Evolutionary conservation across 495 filamentous ascomycete species (phyloP).

Genomic region (Hyphodiscus hymeniophilus): DNA sequence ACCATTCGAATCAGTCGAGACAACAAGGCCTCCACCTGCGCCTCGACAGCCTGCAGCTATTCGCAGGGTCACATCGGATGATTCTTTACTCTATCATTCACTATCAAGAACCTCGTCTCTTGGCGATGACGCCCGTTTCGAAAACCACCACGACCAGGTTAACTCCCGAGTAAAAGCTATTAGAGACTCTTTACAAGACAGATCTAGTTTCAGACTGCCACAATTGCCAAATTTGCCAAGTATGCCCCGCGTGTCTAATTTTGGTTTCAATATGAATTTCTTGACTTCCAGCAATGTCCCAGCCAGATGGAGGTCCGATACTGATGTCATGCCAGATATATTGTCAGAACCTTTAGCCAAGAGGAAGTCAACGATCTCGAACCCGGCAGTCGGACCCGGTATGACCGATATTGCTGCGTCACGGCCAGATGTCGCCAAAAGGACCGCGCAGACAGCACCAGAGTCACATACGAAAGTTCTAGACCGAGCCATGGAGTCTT

Average conservation of each 20-base stretch:
- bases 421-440: background rate
- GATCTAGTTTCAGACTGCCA: constrained; percentile 59
- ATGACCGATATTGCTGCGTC: background rate
- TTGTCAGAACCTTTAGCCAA: constrained; percentile 6
- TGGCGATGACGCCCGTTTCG: constrained; percentile 79
- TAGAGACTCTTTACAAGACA: constrained; percentile 75
- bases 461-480: constrained; percentile 28
- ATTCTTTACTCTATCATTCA: constrained; percentile 59
- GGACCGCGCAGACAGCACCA: background rate
- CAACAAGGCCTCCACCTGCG: constrained; percentile 4
- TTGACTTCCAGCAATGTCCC: constrained; percentile 17
- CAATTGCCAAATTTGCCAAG: constrained; percentile 45
- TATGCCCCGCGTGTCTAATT: constrained; percentile 31
- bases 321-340: constrained; percentile 30
- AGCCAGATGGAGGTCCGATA: constrained; percentile 26
- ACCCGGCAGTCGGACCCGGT: background rate
- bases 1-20: background rate
- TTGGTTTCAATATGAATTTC: constrained; percentile 38
- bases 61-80: constrained; percentile 62
- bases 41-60: constrained; percentile 24
- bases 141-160: constrained; percentile 66
- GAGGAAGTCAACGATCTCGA: constrained; percentile 2
- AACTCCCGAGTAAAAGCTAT: constrained; percentile 90
- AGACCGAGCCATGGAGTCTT: constrained; percentile 54
- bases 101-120: constrained; percentile 73